Conservation (phyloP, 2,329 filamentous ascomycete species). For the Fusarium chuoi region DNA sequence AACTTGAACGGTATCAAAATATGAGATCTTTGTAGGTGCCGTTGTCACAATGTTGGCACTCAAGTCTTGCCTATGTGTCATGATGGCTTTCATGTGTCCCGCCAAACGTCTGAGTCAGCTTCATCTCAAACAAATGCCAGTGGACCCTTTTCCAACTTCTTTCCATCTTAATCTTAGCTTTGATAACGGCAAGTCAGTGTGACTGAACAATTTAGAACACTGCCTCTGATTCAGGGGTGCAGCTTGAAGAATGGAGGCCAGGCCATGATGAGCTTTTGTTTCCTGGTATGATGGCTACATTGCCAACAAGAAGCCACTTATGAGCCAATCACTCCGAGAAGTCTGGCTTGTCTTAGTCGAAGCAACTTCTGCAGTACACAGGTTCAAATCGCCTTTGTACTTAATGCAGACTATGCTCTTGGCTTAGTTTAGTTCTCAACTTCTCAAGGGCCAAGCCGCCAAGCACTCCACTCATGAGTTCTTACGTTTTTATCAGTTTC, state of each 20-base stretch:
- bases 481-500: fast-evolving
- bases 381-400: fast-evolving
- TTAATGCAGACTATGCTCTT: not conserved
- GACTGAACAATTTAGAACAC: fast-evolving
- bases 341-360: fast-evolving
- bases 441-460: not conserved
- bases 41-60: not conserved
- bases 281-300: not conserved
- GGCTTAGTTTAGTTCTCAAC: not conserved
- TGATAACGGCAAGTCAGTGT: fast-evolving
- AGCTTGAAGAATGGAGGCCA: fast-evolving
- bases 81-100: not conserved
- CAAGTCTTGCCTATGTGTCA: not conserved
- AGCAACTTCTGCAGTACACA: fast-evolving
- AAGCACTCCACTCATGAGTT: not conserved
- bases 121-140: not conserved
- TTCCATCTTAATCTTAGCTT: not conserved
- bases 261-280: not conserved
- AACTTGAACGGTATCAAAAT: fast-evolving
- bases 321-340: not conserved
- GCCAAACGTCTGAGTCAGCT: no score
- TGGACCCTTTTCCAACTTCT: fast-evolving
- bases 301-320: not conserved
- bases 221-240: fast-evolving
- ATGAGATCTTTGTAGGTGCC: fast-evolving